phyloP scores from a whole-genome alignment of 2,329 filamentous ascomycete genomes.

The Neoarthrinium moseri region DNA sequence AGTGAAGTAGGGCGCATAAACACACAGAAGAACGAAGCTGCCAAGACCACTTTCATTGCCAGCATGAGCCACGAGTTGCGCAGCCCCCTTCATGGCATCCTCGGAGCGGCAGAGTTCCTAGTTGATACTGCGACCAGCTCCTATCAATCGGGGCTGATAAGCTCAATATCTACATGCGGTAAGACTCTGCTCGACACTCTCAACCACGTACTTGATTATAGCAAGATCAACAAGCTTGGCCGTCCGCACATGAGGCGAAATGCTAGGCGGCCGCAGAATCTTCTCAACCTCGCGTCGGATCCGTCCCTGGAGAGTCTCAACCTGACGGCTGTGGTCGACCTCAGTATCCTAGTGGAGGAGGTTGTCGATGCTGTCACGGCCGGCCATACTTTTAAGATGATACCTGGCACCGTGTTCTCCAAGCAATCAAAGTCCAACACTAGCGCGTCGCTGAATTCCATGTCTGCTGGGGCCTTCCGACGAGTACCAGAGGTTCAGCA shows the following conservation, averaged over 20 bases:
- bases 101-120: constrained; percentile 52
- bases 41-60: constrained; percentile 57
- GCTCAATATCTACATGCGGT: constrained; percentile 49
- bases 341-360: constrained; percentile 43
- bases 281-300: no score
- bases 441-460: constrained; percentile 46
- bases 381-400: constrained; percentile 38
- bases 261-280: no score
- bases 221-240: constrained; percentile 45
- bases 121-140: constrained; percentile 47
- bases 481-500: constrained; percentile 26
- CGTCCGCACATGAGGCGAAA: background rate
- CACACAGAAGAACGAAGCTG: constrained; percentile 34
- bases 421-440: constrained; percentile 9
- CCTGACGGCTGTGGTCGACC: constrained; percentile 18
- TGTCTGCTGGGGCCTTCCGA: background rate
- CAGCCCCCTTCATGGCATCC: constrained; percentile 58
- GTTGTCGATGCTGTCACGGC: constrained; percentile 46
- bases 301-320: constrained; percentile 8
- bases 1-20: constrained; percentile 50
- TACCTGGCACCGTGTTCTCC: no score
- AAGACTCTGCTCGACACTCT: constrained; percentile 52
- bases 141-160: constrained; percentile 45
- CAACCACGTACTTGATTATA: constrained; percentile 52
- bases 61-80: constrained; percentile 62